These are phyloP conservation scores for Aspergillus novofumigatus DNA, from an alignment of 2,329 filamentous ascomycete genomes.

Conservation along the genomic window DNA sequence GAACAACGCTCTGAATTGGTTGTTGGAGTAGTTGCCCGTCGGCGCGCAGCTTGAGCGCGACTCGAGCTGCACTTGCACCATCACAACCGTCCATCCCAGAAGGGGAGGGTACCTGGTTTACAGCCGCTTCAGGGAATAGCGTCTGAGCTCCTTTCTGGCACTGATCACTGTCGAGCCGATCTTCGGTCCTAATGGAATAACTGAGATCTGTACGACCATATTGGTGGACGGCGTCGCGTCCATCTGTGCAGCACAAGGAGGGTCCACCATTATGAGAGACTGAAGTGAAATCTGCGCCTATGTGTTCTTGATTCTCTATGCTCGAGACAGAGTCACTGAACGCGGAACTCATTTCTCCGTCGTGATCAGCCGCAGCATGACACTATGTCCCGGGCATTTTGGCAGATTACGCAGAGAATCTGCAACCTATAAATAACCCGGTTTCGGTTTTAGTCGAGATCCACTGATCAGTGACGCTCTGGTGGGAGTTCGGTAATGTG, in stretches of 20 bases:
- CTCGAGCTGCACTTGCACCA: background rate
- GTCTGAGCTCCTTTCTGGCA: background rate
- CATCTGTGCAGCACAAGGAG: background rate
- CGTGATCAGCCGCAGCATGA: background rate
- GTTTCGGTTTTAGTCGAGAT: background rate
- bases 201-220: too few species aligned
- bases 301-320: background rate
- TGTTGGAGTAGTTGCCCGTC: conserved; percentile 7
- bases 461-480: background rate
- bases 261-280: background rate
- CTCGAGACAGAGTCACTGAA: background rate
- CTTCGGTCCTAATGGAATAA: too few species aligned
- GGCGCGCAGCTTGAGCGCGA: background rate
- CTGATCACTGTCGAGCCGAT: background rate
- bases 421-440: background rate
- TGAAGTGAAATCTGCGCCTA: background rate
- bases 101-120: too few species aligned
- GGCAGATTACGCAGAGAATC: background rate
- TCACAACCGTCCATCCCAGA: background rate
- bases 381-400: background rate
- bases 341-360: background rate
- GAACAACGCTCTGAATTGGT: conserved; percentile 17
- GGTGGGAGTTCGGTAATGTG: background rate
- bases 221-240: background rate
- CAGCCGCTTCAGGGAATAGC: background rate